Evolutionary conservation across 1,284 basidiomycete genomes (phyloP).

Genomic region (Puccinia sorghi): DNA sequence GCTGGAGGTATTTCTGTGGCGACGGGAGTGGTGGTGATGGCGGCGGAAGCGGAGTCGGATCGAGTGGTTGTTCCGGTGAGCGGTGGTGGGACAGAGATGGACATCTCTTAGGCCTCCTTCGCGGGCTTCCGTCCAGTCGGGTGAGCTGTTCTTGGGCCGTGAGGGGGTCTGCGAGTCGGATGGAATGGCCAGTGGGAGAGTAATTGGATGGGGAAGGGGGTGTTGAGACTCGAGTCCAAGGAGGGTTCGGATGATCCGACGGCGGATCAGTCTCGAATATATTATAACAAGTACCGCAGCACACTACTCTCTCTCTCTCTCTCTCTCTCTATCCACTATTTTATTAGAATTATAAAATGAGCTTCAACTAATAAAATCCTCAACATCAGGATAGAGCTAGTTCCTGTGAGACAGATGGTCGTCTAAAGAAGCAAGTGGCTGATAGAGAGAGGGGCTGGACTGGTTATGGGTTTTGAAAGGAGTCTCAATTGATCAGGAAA

Average conservation of each 20-base stretch:
- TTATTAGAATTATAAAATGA: too few species aligned
- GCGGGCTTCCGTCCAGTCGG: background rate
- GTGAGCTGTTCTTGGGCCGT: background rate
- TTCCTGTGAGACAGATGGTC: too few species aligned
- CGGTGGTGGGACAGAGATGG: constrained; percentile 17
- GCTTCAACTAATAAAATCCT: too few species aligned
- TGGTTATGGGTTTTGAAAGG: background rate
- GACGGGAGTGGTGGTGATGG: background rate
- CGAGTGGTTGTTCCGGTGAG: background rate
- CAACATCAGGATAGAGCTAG: too few species aligned
- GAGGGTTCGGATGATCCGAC: background rate
- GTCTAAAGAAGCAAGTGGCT: background rate
- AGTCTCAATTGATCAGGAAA: background rate
- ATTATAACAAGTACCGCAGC: too few species aligned
- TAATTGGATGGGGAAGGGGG: background rate
- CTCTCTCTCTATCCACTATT: too few species aligned
- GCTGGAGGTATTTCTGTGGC: background rate
- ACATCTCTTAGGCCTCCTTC: constrained; percentile 7
- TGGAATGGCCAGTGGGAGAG: background rate
- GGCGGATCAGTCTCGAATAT: too few species aligned
- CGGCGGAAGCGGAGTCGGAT: background rate
- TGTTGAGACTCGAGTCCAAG: constrained; percentile 3
- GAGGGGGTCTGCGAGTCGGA: background rate
- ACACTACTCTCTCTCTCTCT: too few species aligned
- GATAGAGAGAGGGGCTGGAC: background rate